A percentile compares a stretch with the other conserved stretches of the same genome.
phyloP scores from a whole-genome alignment of 257 asterid species.

The Hygrophila difformis region DNA sequence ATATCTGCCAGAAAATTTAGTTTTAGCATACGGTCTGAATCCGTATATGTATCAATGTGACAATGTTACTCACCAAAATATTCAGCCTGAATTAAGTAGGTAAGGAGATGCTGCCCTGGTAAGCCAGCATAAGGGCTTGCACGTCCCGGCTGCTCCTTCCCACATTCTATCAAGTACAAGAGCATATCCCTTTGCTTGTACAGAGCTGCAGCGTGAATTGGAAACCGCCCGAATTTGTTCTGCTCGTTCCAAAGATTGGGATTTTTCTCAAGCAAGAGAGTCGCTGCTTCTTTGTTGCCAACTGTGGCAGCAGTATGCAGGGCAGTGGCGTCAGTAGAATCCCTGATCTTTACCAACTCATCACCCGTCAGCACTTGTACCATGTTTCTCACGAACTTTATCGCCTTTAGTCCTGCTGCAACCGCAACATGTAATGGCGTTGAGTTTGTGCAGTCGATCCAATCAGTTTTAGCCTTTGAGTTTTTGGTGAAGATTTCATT shows the following conservation, averaged over 20 bases:
- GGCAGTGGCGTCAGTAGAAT: not conserved
- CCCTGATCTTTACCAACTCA: not conserved
- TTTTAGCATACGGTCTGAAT: not conserved
- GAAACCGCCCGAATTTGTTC: not conserved
- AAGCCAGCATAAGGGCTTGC: not conserved
- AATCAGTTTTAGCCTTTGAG: not conserved
- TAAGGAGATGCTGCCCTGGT: not conserved
- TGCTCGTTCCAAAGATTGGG: not conserved
- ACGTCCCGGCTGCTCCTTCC: too few species aligned
- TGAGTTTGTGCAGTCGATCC: not conserved
- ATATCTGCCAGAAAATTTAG: not conserved
- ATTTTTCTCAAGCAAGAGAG: not conserved
- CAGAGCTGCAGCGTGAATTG: not conserved
- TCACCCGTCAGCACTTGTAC: not conserved
- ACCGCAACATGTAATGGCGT: not conserved
- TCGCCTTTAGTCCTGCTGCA: not conserved
- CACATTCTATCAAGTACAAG: not conserved
- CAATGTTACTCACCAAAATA: not conserved
- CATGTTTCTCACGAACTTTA: not conserved
- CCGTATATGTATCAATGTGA: not conserved
- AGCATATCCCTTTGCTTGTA: not conserved
- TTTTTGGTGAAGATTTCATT: not conserved
- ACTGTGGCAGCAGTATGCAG: not conserved
- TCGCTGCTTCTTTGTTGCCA: not conserved
- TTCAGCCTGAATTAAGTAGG: not conserved